Percentiles rank a stretch among this genome's conserved stretches.
These are phyloP conservation scores for Sicyos edulis DNA, from an alignment of 306 rosid genomes.

Conservation along the genomic window DNA sequence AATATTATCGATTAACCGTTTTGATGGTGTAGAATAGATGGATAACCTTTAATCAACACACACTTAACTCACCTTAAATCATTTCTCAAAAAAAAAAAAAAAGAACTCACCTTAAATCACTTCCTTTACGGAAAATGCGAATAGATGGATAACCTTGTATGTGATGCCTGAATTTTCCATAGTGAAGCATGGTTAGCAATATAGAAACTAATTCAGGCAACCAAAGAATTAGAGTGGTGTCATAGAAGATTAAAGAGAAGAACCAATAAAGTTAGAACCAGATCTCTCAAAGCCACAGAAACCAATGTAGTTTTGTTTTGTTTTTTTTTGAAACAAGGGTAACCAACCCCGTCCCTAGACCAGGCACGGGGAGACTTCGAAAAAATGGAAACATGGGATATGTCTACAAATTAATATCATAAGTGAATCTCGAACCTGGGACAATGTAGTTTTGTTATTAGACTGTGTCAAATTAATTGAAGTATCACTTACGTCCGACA, in stretches of 20 bases:
- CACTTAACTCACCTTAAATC: not conserved
- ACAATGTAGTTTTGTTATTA: not conserved
- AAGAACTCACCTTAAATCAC: constrained; percentile 74
- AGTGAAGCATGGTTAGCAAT: constrained; percentile 23
- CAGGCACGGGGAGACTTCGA: no score
- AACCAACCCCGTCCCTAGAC: no score
- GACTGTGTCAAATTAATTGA: not conserved
- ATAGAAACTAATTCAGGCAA: constrained; percentile 5
- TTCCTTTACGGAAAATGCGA: constrained; percentile 95
- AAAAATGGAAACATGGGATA: no score
- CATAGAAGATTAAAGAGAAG: not conserved
- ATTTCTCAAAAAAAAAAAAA: no score
- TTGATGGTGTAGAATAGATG: no score
- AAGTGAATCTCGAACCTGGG: no score
- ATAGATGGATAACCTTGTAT: constrained; percentile 97
- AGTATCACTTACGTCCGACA: constrained; percentile 61
- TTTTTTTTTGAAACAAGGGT: no score
- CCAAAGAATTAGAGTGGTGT: not conserved
- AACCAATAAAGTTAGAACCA: not conserved
- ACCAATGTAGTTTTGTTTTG: no score
- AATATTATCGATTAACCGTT: no score
- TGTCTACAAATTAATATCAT: no score
- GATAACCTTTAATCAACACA: no score
- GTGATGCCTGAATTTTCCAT: constrained; percentile 66
- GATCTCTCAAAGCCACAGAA: not conserved